Base-by-base conservation (phyloP, 129 eudicot species). In the Pittosporum tobira region DNA sequence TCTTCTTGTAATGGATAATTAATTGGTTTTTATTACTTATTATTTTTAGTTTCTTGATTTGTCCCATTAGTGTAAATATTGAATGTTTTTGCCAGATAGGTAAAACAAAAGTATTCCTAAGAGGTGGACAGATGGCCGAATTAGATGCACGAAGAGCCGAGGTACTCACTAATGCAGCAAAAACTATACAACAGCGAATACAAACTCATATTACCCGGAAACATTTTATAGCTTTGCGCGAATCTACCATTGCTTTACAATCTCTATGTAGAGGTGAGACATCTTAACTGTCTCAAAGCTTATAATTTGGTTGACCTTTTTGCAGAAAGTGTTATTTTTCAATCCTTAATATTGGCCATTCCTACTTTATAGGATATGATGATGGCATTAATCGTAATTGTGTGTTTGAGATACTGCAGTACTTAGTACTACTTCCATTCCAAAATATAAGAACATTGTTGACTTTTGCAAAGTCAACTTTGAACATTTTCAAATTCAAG, bases 91-190 rank as follows among this genome's bases (percentile, higher is more conserved):
- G 51, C n/a, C 91, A 91, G 99, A 73, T 93, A 62, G 99, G 99
- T 44, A 84, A 79, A 73, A 93, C 99, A 22, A 87, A 93, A 72
- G 86, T 93, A 36, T 93, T 93, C 73, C 76, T 93, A 59, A 81
- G 99, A 81, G 99, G 88, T 47, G 99, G 99, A 63, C 99, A 93
- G 73, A 93, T 93, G 99, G 99, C 99, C 23, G 99, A 93, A 61
- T 71, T 93, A 64, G 99, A 93, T 84, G 96, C 99, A 58, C 74
- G 88, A 64, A 78, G 99, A 73, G 67, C 94, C 5, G 94, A 87
- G 79, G 88, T 87, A 22, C 94, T 93, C 11, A 70, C 75, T 64
- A 63, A 46, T 79, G 99, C 99, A 64, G 99, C 99, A 40, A 74
- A 77, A 67, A 59, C 70, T 13, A 87, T 93, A 65, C 99, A 93